Evolutionary conservation across 352 stramenopile species (phyloP).

Genomic region (Globisporangium abappressorium): DNA sequence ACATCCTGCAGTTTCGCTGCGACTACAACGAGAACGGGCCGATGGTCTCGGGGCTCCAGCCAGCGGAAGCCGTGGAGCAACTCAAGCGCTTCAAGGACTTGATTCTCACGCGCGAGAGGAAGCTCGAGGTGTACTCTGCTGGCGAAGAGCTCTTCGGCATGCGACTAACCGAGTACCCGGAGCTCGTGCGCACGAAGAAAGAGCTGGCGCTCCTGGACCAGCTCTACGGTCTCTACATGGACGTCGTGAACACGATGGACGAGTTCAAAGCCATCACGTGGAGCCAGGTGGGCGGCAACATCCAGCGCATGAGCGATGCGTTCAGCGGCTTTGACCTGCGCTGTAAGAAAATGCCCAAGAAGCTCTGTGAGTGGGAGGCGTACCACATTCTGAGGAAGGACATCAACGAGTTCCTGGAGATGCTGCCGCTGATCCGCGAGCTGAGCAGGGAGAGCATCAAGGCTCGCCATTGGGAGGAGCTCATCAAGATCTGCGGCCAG

Average conservation of each 20-base stretch:
- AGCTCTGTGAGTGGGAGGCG: constrained; percentile 82
- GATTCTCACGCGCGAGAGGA: constrained; percentile 67
- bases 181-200: constrained; percentile 86
- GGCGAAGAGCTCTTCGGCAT: constrained; percentile 91
- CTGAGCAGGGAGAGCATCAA: constrained; percentile 86
- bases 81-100: constrained; percentile 87
- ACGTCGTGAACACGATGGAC: constrained; percentile 77
- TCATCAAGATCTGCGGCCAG: constrained; percentile 53
- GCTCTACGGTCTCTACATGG: constrained; percentile 88
- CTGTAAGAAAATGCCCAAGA: constrained; percentile 84
- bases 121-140: constrained; percentile 83
- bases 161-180: constrained; percentile 66
- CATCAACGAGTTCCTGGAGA: constrained; percentile 81
- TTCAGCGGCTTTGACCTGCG: constrained; percentile 62
- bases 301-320: constrained; percentile 64
- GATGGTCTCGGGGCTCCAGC: constrained; percentile 74
- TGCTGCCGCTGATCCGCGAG: constrained; percentile 82
- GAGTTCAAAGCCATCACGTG: constrained; percentile 63
- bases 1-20: constrained; percentile 60
- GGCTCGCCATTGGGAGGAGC: constrained; percentile 82
- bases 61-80: constrained; percentile 77
- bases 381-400: constrained; percentile 74
- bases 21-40: constrained; percentile 67
- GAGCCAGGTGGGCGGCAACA: constrained; percentile 46
- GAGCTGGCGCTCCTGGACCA: constrained; percentile 84